Base-by-base conservation (phyloP, 2,329 filamentous ascomycete genomes). In the Claviceps citrina region DNA sequence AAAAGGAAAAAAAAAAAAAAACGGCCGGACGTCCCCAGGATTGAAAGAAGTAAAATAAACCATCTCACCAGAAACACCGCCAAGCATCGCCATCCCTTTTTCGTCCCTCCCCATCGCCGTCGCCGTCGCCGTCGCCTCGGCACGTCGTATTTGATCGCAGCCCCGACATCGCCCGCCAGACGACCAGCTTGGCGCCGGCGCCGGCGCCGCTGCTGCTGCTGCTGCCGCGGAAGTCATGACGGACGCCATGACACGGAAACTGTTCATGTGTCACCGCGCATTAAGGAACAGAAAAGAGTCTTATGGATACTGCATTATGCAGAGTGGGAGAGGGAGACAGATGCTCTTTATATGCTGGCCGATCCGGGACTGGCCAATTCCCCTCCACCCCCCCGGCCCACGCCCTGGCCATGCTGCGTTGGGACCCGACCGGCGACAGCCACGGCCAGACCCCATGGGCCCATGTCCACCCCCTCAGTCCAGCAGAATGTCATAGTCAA, bases 401-500 rank as follows among this genome's bases (percentile, higher is more conserved):
- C 4, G 18, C 16, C 31, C 15, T 10, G 10, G 18, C 22, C 20
- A 15, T 15, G 13, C 27, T 16, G 28, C 31, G n/a, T n/a, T n/a
- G n/a, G n/a, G n/a, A n/a, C n/a, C n/a, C n/a, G n/a, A n/a, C n/a
- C n/a, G n/a, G n/a, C n/a, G n/a, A n/a, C n/a, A n/a, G n/a, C n/a
- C n/a, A n/a, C n/a, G n/a, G n/a, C n/a, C n/a, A n/a, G n/a, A n/a
- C n/a, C n/a, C n/a, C n/a, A n/a, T n/a, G n/a, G n/a, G n/a, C n/a
- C n/a, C n/a, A n/a, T n/a, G n/a, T n/a, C n/a, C n/a, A n/a, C 5
- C 8, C 8, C 22, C 30, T 49, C 44, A 68, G 42, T 69, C 65
- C 36, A 70, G 42, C 12, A 68, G 33, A 18, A 70, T 38, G 52
- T 67, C 63, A 25, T 63, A 56, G 38, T 65, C 58, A 47, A 66